Percentiles rank a stretch among this genome's conserved stretches.
Conservation (phyloP, 2,329 filamentous ascomycete species). For the Plectosphaerella plurivora region DNA sequence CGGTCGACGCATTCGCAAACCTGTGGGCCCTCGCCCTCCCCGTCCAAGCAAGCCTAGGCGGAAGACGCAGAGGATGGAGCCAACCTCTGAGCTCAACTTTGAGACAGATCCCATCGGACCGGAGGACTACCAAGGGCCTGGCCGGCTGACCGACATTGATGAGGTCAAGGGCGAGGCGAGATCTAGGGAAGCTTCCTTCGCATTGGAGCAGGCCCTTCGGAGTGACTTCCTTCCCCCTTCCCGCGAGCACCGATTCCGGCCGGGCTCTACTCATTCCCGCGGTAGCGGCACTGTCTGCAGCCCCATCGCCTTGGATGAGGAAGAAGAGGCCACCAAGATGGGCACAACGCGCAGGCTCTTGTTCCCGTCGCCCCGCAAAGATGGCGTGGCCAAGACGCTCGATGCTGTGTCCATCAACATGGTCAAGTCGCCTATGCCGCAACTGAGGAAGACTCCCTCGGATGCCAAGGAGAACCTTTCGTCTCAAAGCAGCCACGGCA, state of each 20-base stretch:
- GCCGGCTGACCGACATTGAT: neutral
- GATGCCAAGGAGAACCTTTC: conserved; percentile 36
- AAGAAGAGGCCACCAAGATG: conserved; percentile 27
- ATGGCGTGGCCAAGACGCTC: conserved; percentile 57
- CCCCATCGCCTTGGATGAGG: conserved; percentile 49
- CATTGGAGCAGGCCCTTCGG: neutral
- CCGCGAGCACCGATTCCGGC: conserved; percentile 21
- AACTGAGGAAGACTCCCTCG: conserved; percentile 28
- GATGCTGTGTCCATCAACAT: conserved; percentile 53
- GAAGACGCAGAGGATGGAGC: conserved; percentile 30
- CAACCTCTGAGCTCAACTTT: conserved; percentile 50
- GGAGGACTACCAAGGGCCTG: neutral
- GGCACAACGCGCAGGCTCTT: conserved; percentile 64
- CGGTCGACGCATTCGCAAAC: conserved; percentile 8
- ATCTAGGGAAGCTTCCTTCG: conserved; percentile 1
- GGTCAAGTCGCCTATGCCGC: conserved; percentile 36
- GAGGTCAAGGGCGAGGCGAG: neutral
- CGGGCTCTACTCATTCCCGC: conserved; percentile 48
- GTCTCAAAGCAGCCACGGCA: conserved; percentile 34
- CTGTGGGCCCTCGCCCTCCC: conserved; percentile 26
- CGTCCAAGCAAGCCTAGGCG: conserved; percentile 45
- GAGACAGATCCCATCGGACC: conserved; percentile 49
- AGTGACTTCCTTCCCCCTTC: conserved; percentile 3
- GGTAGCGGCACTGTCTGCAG: conserved; percentile 52
- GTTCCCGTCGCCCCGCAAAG: conserved; percentile 72